Evolutionary conservation across 1,284 basidiomycete species (phyloP), one percentile per base, ranked within the genome.

Genomic region (Malassezia dermatis): DNA sequence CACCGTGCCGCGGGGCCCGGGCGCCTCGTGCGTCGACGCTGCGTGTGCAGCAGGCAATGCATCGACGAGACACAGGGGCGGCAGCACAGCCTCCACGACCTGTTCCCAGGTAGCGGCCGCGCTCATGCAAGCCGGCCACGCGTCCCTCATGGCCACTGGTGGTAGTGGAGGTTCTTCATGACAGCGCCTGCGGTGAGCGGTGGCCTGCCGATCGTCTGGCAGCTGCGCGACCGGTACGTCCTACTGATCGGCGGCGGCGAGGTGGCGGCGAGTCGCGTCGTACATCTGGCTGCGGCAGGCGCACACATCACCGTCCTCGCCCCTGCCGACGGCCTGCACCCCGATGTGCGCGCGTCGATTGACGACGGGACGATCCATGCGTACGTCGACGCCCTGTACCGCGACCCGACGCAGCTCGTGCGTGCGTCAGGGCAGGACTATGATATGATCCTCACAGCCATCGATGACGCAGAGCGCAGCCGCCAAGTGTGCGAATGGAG

Each of bases 381-480:
- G 34, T 69, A 71, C 57, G 35, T 62, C 17, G 46, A 53, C 86
- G 42, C 76, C 78, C 17, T 34, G 8, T 65, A 61, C 32, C 28
- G 26, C 8, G 48, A 56, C 11, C 39, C 51, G 5, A 12, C 31
- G 17, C 58, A 64, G 39, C 52, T 66, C 17, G 60, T 59, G 23
- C 80, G 79, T 50, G 19, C 28, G 7, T 39, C 53, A 6, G 47
- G 45, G 10, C 32, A 11, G n/a, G 53, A 37, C 26, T 83, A 82
- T 63, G 87, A 90, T 75, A 87, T 98, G 85, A 88, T 94, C 44
- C 82, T 96, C 50, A 93, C 89, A 2, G 93, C 93, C 12, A 84
- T 96, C 47, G 90, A 96, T 78, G 85, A 94, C 74, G 82, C 84
- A 53, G 78, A 80, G 0, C 79, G 83, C 50, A 88, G 84, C 37